Base-by-base conservation (phyloP, 768 basidiomycete genomes). In the Rhizopogon vesiculosus region DNA sequence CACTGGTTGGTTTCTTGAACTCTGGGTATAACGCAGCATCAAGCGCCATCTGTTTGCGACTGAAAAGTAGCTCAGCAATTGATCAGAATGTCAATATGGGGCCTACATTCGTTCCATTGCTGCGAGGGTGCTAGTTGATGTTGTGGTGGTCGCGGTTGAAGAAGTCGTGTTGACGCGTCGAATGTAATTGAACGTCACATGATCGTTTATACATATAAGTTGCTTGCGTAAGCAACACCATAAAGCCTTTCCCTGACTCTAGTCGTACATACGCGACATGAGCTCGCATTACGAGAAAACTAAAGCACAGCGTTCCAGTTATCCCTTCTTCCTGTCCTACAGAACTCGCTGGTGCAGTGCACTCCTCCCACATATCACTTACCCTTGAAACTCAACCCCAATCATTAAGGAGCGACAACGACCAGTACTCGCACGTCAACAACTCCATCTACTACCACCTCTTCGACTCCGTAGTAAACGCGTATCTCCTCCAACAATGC, bases 371-470 rank as follows among this genome's bases (percentile, higher is more conserved):
- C 7, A 42, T 42, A n/a, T 51, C 41, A 48, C 19, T 29, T 5
- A 28, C 19, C 3, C 33, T 15, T 19, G 29, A 44, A 35, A 45
- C 41, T 19, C 33, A 28, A 42, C 50, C 19, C 25, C 12, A 8
- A 40, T 56, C n/a, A 25, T 25, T 25, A 59, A 92, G 90, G 90
- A 88, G 80, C 61, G 90, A 92, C 76, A 92, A 91, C 62, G 90
- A 92, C 74, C 89, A 91, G 62, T 92, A 92, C 64, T 78, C 81
- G 12, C 90, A 92, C 58, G 74, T 91, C 64, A 91, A 92, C 71
- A 93, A 92, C 68, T 78, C 86, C 0, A 72, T 90, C 15, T 93
- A 91, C 69, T 88, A 89, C 64, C 87, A 88, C 63, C 76, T 89
- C 54, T 89, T 91, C 70, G 91, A 92, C 71, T 89, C 89, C 5